Conservation (phyloP, 2,329 filamentous ascomycete species). For the Xylariaceae sp. region DNA sequence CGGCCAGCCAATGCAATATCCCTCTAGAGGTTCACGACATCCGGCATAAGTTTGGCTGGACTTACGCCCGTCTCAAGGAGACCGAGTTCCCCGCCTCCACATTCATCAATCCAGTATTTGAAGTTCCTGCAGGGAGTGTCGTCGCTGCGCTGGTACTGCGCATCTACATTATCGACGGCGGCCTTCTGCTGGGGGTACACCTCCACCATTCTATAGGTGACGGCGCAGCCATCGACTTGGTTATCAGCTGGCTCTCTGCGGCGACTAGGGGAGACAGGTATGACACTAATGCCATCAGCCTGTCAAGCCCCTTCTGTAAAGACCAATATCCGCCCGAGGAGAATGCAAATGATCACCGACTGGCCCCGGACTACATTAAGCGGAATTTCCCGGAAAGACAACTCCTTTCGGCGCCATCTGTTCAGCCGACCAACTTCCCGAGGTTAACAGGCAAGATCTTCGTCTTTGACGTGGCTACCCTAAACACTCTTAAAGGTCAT, state of each 20-base stretch:
- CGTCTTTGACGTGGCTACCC: background rate
- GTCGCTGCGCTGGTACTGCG: conserved; percentile 5
- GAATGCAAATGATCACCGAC: background rate
- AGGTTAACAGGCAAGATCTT: conserved; percentile 4
- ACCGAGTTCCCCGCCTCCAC: conserved; percentile 1
- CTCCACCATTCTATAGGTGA: conserved; percentile 10
- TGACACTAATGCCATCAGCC: background rate
- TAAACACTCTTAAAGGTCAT: background rate
- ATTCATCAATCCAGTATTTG: conserved; percentile 2
- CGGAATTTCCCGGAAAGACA: conserved; percentile 3
- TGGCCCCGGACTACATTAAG: background rate
- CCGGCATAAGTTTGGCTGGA: background rate
- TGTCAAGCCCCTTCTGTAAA: background rate
- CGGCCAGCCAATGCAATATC: background rate
- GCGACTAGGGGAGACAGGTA: conserved; percentile 2
- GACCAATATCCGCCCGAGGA: background rate
- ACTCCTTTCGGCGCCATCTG: background rate
- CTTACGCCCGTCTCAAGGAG: conserved; percentile 3
- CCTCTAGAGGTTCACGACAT: conserved; percentile 4
- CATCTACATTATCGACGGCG: conserved; percentile 8
- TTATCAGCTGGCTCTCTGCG: conserved; percentile 11
- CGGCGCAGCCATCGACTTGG: background rate
- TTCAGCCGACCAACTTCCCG: background rate
- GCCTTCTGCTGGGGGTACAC: conserved; percentile 8
- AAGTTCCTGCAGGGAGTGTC: background rate